Percentiles rank a stretch among this genome's conserved stretches.
Evolutionary conservation across 139 green algal species (phyloP).

Genomic region (Chlorella sp.): DNA sequence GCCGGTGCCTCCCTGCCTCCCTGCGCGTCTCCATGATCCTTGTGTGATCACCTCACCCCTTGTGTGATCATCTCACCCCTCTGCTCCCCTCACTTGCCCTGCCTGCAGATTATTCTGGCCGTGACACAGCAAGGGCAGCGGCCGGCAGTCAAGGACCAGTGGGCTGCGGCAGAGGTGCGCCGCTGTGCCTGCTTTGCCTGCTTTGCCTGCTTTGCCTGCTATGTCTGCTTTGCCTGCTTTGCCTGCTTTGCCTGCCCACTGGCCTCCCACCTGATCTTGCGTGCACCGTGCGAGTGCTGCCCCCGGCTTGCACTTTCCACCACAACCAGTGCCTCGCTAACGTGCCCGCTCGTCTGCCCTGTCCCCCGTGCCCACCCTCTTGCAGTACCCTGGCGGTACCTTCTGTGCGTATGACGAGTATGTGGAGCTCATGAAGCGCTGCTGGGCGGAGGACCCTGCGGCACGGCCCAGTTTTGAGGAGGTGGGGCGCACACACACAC

Average conservation of each 20-base stretch:
- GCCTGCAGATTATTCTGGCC: constrained; percentile 47
- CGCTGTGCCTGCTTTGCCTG: too few species aligned
- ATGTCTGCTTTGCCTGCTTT: too few species aligned
- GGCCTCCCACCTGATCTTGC: too few species aligned
- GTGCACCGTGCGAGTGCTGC: too few species aligned
- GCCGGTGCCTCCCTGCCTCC: neutral
- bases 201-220: too few species aligned
- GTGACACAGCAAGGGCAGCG: constrained; percentile 37
- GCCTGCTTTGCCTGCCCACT: too few species aligned
- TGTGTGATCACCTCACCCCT: too few species aligned
- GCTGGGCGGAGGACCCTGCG: constrained; percentile 62
- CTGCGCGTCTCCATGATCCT: neutral
- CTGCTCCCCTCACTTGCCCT: neutral
- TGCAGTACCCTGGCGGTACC: constrained; percentile 25
- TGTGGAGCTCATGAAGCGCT: constrained; percentile 46
- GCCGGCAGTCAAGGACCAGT: constrained; percentile 26
- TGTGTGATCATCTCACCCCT: neutral
- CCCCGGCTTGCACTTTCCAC: too few species aligned
- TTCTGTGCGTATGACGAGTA: constrained; percentile 41
- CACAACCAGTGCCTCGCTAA: neutral
- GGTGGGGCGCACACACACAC: constrained; percentile 6
- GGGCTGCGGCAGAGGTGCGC: neutral
- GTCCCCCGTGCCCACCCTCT: neutral
- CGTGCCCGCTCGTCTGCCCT: neutral
- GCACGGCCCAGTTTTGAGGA: constrained; percentile 65